Evolutionary conservation across 2,329 filamentous ascomycete species (phyloP), one percentile per base, ranked within the genome.

Genomic region (Phoma herbarum): DNA sequence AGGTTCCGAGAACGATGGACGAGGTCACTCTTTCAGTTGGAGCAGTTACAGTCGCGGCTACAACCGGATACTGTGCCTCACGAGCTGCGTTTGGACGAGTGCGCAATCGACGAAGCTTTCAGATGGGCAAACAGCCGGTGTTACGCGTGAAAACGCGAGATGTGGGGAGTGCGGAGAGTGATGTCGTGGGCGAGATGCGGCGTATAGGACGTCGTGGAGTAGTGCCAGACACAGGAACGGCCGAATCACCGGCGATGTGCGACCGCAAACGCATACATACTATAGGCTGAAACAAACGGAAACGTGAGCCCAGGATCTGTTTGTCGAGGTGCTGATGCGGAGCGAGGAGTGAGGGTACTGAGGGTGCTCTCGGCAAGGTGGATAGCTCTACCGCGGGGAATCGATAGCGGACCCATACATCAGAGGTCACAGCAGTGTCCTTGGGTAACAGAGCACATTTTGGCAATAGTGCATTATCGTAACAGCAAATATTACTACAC

Each of bases 221-320:
- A 59, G 50, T 59, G 62, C 61, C 63, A 66, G 59, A 49, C 48
- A 61, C 50, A 47, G 50, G 20, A 47, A 37, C 35, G 26, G 61
- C 61, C 58, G 61, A 61, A 65, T 74, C 70, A 75, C 65, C 70
- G 70, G 66, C 72, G 68, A 60, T 62, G 64, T 66, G 61, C 54
- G 28, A 47, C 52, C 51, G 61, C 68, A 68, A 64, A 61, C 58
- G 42, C 72, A 69, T 72, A 63, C 73, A 77, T 77, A 53, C 58
- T 74, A 62, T 43, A 59, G 52, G 53, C 53, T 14, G 25, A 29
- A 41, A 47, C 28, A 41, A 55, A 44, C 33, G 55, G 43, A 42
- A 47, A 43, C 49, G 54, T 28, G 45, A 53, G 50, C 54, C 48
- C 53, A 44, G 25, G 25, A 43, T 58, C 48, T 50, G 46, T 53